phyloP scores from a whole-genome alignment of 1,284 basidiomycete species.

The Porodaedalea pini region DNA sequence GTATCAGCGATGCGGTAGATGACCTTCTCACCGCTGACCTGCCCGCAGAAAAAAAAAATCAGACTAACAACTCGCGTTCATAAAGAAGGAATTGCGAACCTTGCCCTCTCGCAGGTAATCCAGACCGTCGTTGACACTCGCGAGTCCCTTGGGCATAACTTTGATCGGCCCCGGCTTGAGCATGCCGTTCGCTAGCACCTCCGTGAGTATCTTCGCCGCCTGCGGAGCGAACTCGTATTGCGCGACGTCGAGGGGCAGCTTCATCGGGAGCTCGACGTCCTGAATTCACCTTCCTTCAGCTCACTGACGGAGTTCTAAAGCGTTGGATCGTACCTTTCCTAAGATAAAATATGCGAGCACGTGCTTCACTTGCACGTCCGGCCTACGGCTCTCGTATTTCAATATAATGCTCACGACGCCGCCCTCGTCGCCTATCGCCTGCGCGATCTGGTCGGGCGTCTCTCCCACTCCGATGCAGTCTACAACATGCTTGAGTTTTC shows the following conservation, averaged over 20 bases:
- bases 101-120: conserved; percentile 28
- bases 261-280: conserved; percentile 15
- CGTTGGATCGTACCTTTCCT: conserved; percentile 18
- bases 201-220: conserved; percentile 27
- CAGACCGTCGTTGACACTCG: conserved; percentile 28
- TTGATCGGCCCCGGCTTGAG: conserved; percentile 32
- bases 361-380: conserved; percentile 20
- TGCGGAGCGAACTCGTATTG: conserved; percentile 26
- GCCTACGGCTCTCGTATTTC: not conserved
- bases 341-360: conserved; percentile 27
- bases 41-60: too few species aligned
- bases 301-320: too few species aligned
- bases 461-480: conserved; percentile 24
- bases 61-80: not conserved
- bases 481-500: conserved; percentile 22
- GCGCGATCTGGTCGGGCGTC: conserved; percentile 18
- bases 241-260: conserved; percentile 24
- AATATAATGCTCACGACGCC: conserved; percentile 7
- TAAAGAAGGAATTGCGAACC: conserved; percentile 17
- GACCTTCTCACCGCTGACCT: conserved; percentile 18
- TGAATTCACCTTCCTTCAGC: too few species aligned
- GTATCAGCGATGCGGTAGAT: conserved; percentile 16
- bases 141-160: conserved; percentile 30
- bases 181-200: conserved; percentile 26
- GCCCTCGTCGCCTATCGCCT: conserved; percentile 9